Evolutionary conservation across 1,139 yeast species (phyloP).

Genomic region (Pichia sp.): DNA sequence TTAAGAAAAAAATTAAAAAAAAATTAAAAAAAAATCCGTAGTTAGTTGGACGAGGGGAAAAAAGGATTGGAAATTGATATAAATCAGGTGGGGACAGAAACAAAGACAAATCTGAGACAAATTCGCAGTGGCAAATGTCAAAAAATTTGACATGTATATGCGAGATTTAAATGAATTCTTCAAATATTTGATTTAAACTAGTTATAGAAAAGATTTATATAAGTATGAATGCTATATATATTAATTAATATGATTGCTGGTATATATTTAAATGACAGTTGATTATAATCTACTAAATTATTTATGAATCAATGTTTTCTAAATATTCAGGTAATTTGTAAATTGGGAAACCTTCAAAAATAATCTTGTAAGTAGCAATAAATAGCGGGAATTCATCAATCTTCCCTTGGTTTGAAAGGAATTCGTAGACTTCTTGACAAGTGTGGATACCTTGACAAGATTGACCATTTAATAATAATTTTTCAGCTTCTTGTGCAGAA

Average conservation of each 20-base stretch:
- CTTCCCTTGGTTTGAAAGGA: constrained; percentile 55
- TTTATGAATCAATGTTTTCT: constrained; percentile 34
- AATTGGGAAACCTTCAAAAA: constrained; percentile 64
- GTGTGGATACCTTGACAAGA: constrained; percentile 92
- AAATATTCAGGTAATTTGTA: constrained; percentile 57
- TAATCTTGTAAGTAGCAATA: constrained; percentile 75
- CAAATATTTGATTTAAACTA: neutral
- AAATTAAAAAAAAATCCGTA: no score
- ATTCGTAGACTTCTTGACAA: constrained; percentile 81
- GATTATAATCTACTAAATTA: constrained; percentile 1
- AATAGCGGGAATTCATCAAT: constrained; percentile 78
- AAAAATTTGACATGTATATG: no score
- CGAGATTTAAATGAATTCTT: no score
- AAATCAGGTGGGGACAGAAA: no score
- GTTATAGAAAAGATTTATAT: neutral
- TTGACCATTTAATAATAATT: constrained; percentile 80
- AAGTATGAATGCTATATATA: neutral
- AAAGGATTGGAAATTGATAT: no score
- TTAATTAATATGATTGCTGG: neutral
- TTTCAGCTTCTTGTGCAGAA: constrained; percentile 73
- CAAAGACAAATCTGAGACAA: no score
- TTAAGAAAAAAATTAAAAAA: no score
- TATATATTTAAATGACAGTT: neutral
- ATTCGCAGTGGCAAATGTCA: no score
- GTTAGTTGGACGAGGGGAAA: no score